These are phyloP conservation scores for Vitis hybrid DNA, from an alignment of 177 flowering plant genomes.

Conservation along the genomic window DNA sequence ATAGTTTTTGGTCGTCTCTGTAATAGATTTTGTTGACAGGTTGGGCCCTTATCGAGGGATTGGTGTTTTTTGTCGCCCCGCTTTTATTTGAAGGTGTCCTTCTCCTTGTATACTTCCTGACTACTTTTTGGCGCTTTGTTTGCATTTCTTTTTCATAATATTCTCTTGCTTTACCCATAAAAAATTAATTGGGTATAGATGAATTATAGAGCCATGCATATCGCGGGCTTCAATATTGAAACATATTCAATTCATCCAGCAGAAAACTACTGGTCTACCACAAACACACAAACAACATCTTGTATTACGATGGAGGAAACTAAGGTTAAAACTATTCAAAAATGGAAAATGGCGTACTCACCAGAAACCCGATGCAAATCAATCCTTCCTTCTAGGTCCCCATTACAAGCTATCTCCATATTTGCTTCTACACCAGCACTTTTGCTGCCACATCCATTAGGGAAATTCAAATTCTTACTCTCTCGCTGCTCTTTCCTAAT, in stretches of 20 bases:
- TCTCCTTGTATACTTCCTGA: no score
- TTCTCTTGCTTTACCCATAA: neutral
- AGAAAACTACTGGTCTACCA: neutral
- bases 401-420: slow-evolving; percentile 22
- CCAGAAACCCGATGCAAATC: slow-evolving; percentile 30
- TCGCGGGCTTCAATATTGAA: neutral
- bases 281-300: neutral
- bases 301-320: no score
- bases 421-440: slow-evolving; percentile 10
- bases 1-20: no score
- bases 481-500: slow-evolving; percentile 20
- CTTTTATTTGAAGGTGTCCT: no score
- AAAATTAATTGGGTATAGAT: neutral
- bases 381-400: slow-evolving; percentile 22
- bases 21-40: no score
- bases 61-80: no score
- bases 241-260: neutral
- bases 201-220: neutral
- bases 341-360: slow-evolving; percentile 17
- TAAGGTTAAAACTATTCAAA: no score
- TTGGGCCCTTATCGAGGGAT: no score
- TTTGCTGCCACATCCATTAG: slow-evolving; percentile 10
- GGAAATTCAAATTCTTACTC: slow-evolving; percentile 10
- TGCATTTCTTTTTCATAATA: no score
- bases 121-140: no score